Evolutionary conservation across 345 rosid genomes (phyloP).

Genomic region (Citrus sp.): DNA sequence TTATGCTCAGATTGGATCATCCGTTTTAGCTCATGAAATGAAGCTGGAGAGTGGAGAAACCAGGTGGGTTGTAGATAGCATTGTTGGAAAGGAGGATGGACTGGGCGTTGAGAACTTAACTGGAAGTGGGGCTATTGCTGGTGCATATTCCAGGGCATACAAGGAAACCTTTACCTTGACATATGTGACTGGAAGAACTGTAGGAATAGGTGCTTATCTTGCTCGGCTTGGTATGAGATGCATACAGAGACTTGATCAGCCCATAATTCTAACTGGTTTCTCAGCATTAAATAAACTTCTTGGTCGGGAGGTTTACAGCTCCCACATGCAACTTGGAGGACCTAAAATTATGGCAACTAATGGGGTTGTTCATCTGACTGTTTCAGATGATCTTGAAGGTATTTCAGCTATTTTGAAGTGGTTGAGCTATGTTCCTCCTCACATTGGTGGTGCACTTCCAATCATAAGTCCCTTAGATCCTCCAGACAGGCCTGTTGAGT

Average conservation of each 20-base stretch:
- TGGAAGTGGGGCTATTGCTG: conserved; percentile 98
- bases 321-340: conserved; percentile 99
- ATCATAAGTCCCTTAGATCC: conserved; percentile 60
- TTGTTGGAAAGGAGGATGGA: conserved; percentile 96
- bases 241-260: conserved; percentile 99
- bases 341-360: conserved; percentile 99
- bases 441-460: conserved; percentile 80
- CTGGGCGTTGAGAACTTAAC: conserved; percentile 93
- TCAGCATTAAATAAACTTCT: conserved; percentile 97
- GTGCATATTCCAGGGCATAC: conserved; percentile 98
- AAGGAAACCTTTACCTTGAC: conserved; percentile 93
- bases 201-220: conserved; percentile 98
- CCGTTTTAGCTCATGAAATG: conserved; percentile 86
- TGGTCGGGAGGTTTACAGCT: conserved; percentile 99
- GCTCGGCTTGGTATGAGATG: conserved; percentile 99
- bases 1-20: conserved; percentile 58
- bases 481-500: conserved; percentile 86
- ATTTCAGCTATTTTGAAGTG: conserved; percentile 86
- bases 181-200: conserved; percentile 93
- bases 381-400: conserved; percentile 97
- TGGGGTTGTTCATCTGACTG: conserved; percentile 97
- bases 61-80: conserved; percentile 93
- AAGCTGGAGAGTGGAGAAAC: conserved; percentile 71
- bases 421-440: conserved; percentile 88
- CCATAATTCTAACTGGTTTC: conserved; percentile 96